These are phyloP conservation scores for Puccinia polysora DNA, from an alignment of 1,284 basidiomycete species.

Conservation along the genomic window DNA sequence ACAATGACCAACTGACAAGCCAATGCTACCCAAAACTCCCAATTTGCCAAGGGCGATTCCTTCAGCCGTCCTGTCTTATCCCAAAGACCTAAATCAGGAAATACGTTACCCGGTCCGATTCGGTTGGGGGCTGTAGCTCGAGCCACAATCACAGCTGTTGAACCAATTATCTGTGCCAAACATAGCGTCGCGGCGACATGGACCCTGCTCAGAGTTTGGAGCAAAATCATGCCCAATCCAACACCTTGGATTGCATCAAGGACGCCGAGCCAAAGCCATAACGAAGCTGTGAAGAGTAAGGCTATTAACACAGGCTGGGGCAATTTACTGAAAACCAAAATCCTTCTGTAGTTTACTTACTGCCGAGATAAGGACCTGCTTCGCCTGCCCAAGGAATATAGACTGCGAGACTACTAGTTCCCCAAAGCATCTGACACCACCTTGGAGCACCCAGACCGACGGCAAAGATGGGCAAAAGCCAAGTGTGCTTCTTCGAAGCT, in stretches of 20 bases:
- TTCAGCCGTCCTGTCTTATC: conserved; percentile 54
- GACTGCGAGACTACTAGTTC: conserved; percentile 75
- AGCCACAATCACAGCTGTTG: conserved; percentile 73
- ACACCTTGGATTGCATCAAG: conserved; percentile 87
- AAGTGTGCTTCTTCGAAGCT: conserved; percentile 85
- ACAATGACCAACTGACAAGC: conserved; percentile 75
- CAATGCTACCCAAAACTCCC: conserved; percentile 82
- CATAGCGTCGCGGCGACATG: conserved; percentile 87
- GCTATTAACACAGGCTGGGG: not conserved
- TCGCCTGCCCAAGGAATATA: conserved; percentile 85
- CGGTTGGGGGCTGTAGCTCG: conserved; percentile 77
- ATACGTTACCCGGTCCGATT: conserved; percentile 77
- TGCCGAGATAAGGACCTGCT: conserved; percentile 69
- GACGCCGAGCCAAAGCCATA: conserved; percentile 91
- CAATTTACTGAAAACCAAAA: not conserved
- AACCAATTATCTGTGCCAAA: conserved; percentile 64
- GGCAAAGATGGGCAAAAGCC: conserved; percentile 85
- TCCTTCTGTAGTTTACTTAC: conserved; percentile 5
- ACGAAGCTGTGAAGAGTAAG: conserved; percentile 60
- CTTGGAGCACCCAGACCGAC: conserved; percentile 83
- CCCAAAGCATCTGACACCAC: conserved; percentile 86
- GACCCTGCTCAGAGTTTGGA: conserved; percentile 82
- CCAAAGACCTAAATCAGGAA: conserved; percentile 86
- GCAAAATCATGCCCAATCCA: conserved; percentile 84
- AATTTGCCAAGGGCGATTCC: conserved; percentile 48